These are phyloP conservation scores for Fusarium sp. DNA, from an alignment of 2,329 filamentous ascomycete species.

Conservation along the genomic window DNA sequence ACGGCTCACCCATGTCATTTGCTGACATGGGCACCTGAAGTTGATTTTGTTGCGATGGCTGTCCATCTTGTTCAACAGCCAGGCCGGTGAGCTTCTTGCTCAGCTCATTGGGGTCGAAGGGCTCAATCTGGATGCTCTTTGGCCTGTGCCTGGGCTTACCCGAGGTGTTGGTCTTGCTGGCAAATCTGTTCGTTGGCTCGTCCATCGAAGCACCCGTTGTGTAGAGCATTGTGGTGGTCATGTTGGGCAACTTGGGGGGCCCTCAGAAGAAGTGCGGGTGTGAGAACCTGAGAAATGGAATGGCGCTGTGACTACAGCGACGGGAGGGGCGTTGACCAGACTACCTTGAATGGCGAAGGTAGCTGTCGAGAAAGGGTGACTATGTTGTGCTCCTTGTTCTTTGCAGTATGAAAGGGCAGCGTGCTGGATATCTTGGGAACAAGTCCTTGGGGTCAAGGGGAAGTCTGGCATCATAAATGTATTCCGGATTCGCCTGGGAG, in stretches of 20 bases:
- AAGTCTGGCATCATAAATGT: conserved; percentile 27
- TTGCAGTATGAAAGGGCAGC: not conserved
- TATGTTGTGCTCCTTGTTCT: not conserved
- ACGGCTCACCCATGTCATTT: conserved; percentile 13
- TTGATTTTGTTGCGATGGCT: conserved; percentile 38
- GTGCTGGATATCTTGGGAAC: not conserved
- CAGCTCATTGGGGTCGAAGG: conserved; percentile 67
- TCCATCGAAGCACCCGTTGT: conserved; percentile 33
- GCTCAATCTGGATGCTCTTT: conserved; percentile 43
- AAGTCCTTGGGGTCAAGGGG: not conserved
- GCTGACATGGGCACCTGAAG: conserved; percentile 17
- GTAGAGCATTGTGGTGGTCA: conserved; percentile 38
- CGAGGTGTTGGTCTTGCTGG: conserved; percentile 6
- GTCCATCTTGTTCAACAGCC: conserved; percentile 60
- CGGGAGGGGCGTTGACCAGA: not conserved
- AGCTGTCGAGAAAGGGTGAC: not conserved
- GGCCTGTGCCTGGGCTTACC: conserved; percentile 39
- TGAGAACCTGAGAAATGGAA: conserved; percentile 8
- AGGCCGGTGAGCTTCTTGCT: conserved; percentile 64
- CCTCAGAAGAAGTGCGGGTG: not conserved
- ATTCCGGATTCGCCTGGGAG: not conserved
- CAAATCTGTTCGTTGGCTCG: conserved; percentile 17
- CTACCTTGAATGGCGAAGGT: not conserved
- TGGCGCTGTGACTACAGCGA: conserved; percentile 9
- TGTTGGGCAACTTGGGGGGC: conserved; percentile 7